Conservation (phyloP, 177 flowering plant species). For the Vitis hybrid region DNA sequence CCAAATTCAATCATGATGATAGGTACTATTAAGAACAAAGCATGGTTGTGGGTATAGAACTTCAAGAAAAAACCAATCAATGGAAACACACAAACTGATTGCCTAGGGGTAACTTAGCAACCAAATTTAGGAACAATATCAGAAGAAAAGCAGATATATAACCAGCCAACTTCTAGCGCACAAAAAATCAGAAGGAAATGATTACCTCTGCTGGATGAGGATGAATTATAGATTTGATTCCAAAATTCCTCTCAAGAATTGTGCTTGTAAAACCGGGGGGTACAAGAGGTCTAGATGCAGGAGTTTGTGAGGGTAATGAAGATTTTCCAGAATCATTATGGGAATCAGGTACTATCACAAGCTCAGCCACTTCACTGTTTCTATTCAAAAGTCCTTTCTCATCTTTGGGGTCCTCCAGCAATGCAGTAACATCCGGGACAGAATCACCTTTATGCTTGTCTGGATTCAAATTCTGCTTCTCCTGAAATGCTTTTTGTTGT, state of each 20-base stretch:
- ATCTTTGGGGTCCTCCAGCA: conserved; percentile 51
- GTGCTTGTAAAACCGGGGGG: conserved; percentile 86
- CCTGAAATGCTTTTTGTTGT: conserved; percentile 68
- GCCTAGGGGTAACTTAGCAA: background rate
- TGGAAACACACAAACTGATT: background rate
- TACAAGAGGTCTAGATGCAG: conserved; percentile 78
- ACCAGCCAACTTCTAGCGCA: too few relatives aligned
- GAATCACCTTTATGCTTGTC: conserved; percentile 45
- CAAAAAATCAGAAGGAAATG: background rate
- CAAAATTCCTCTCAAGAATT: conserved; percentile 46
- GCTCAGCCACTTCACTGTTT: conserved; percentile 34
- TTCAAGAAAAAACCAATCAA: background rate
- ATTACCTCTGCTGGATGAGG: conserved; percentile 48
- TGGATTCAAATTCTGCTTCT: conserved; percentile 53
- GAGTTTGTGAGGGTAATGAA: conserved; percentile 37
- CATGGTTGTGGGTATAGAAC: background rate
- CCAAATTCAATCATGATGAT: background rate
- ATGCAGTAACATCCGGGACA: conserved; percentile 32
- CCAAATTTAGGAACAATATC: background rate
- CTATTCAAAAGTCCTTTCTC: conserved; percentile 28
- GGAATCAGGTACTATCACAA: conserved; percentile 19
- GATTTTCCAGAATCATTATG: conserved; percentile 45
- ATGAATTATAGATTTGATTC: conserved; percentile 30
- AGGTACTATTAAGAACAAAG: background rate
- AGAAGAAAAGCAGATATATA: too few relatives aligned